Conservation (phyloP, 768 basidiomycete genomes). For the Auricularia auricula-judae region DNA sequence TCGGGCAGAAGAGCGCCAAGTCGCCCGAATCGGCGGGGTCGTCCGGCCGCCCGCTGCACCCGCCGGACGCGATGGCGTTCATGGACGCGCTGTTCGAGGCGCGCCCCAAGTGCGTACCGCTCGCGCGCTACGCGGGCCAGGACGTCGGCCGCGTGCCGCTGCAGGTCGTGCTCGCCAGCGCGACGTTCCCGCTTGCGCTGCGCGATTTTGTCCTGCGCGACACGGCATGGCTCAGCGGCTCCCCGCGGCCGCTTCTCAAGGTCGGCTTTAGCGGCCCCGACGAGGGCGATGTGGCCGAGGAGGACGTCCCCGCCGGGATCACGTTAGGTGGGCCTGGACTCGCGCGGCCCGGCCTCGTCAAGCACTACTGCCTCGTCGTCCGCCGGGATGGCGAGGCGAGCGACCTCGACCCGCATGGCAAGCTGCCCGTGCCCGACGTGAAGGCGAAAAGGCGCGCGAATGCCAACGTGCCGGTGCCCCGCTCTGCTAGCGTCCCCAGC, state of each 20-base stretch:
- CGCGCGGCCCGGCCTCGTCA: constrained; percentile 5
- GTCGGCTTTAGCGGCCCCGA: constrained; percentile 8
- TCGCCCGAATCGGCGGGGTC: constrained; percentile 26
- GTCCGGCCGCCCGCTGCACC: constrained; percentile 35
- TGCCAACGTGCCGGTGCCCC: background rate
- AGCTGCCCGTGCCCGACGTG: constrained; percentile 12
- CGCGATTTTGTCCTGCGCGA: background rate
- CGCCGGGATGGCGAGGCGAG: constrained; percentile 37
- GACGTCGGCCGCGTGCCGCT: background rate
- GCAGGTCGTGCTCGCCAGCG: constrained; percentile 2
- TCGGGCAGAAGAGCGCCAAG: constrained; percentile 27
- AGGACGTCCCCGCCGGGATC: background rate
- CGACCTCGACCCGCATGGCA: constrained; percentile 40
- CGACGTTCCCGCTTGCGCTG: background rate
- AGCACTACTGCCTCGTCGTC: constrained; percentile 56
- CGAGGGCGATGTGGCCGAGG: constrained; percentile 1
- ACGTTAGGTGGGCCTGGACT: background rate
- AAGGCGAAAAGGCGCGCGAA: background rate
- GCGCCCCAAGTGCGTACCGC: constrained; percentile 26
- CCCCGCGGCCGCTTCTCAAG: constrained; percentile 4
- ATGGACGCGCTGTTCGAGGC: constrained; percentile 44
- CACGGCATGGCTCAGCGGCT: constrained; percentile 13
- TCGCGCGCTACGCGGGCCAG: constrained; percentile 42
- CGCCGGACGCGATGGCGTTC: constrained; percentile 43
- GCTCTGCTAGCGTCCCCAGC: background rate